Base-by-base conservation (phyloP, 176 grass and related monocot genomes). In the Triticum urartu region DNA sequence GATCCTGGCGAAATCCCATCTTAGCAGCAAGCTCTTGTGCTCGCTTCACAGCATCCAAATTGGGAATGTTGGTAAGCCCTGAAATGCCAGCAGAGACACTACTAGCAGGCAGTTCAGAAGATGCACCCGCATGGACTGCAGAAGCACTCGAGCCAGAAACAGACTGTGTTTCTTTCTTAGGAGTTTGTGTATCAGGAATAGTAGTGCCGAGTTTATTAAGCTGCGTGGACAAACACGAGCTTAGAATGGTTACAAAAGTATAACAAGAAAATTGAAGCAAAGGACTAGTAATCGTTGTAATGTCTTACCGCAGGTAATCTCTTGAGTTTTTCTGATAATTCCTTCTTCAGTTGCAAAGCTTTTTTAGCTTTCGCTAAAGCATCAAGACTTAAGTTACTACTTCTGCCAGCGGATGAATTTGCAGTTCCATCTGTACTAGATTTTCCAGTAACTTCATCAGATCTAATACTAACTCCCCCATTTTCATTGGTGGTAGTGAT, bases 291-390 rank as follows among this genome's bases (percentile, higher is more conserved):
- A 52, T 4, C 70, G 20, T 4, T 25, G 34, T 40, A 18, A 71
- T 86, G 59, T 81, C 81, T 90, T 94, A 98, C 97, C 90, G 26
- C 72, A 17, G 94, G 87, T 77, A 94, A 64, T 35, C 91, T 94
- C 92, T 98, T 96, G 79, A 95, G 73, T 84, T 94, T 95, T 83
- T 98, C 97, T 40, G 92, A 84, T 9, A 95, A 48, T 89, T 96
- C 93, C 88, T 96, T 98, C 87, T 95, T 94, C 92, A 93, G 82
- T 82, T 98, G 94, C 79, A 98, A 86, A 84, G 94, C 92, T 88
- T 94, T 95, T 92, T 98, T 98, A 80, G 97, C 97, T 94, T 95
- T 98, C 35, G 97, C 94, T 98, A 98, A 96, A 95, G 97, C 97
- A 95, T 95, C 94, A 92, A 94, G 89, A 92, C 92, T 92, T 60